phyloP scores from a whole-genome alignment of 2,329 filamentous ascomycete genomes.

The Xylaria sp. region DNA sequence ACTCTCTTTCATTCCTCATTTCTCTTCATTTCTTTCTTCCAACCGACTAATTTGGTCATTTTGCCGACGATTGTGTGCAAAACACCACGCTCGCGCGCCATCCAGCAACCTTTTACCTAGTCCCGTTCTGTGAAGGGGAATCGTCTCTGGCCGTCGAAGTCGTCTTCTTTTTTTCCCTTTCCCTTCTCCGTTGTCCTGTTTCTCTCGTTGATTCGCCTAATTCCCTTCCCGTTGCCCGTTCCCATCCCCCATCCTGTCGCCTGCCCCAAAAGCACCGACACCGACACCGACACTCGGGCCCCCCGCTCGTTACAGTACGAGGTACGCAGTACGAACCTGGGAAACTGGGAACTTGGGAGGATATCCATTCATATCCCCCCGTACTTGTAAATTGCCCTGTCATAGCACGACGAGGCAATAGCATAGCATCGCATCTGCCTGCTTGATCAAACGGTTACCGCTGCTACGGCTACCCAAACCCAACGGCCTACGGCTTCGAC shows the following conservation, averaged over 20 bases:
- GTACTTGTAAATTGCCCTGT: neutral
- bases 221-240: neutral
- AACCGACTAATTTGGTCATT: conserved; percentile 12
- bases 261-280: conserved; percentile 7
- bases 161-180: neutral
- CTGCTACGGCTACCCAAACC: too few relatives aligned
- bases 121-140: conserved; percentile 21
- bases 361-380: neutral
- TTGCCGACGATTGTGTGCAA: conserved; percentile 6
- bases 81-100: neutral
- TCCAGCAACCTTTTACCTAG: neutral
- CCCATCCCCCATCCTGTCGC: conserved; percentile 3
- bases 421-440: neutral
- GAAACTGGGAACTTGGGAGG: neutral
- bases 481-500: neutral
- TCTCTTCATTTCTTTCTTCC: conserved; percentile 15
- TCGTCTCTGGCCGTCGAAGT: conserved; percentile 2
- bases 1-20: conserved; percentile 16
- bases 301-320: conserved; percentile 8
- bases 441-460: too few relatives aligned
- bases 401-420: neutral
- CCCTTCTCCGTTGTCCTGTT: neutral
- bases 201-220: neutral
- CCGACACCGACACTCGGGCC: conserved; percentile 8
- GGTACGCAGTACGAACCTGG: neutral